A percentile compares a stretch with the other conserved stretches of the same genome.
These are phyloP conservation scores for Trichoderma erinaceum DNA, from an alignment of 495 filamentous ascomycete species.

Conservation along the genomic window DNA sequence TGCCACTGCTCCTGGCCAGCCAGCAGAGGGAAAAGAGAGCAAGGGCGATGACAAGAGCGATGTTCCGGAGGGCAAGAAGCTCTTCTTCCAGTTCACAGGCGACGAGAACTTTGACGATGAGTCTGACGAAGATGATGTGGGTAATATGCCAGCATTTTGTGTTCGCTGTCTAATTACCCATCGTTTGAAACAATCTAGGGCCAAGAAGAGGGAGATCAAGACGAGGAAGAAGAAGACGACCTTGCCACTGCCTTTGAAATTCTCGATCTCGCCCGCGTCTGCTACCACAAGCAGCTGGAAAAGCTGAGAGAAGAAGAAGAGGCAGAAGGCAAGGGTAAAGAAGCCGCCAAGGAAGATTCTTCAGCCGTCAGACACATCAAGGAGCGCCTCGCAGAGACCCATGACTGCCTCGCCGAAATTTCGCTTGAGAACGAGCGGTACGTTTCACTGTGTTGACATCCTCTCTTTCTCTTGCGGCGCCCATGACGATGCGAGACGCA, in stretches of 20 bases:
- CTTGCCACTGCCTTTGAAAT: conserved; percentile 86
- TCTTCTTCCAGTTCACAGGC: conserved; percentile 85
- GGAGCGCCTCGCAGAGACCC: conserved; percentile 81
- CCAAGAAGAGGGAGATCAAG: conserved; percentile 41
- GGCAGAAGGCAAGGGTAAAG: conserved; percentile 50
- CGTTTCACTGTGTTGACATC: not conserved
- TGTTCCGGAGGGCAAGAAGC: conserved; percentile 38
- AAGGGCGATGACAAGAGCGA: conserved; percentile 32
- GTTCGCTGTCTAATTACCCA: conserved; percentile 6
- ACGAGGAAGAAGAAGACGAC: conserved; percentile 82
- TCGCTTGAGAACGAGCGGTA: conserved; percentile 84
- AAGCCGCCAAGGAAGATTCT: conserved; percentile 36
- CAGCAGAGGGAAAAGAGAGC: conserved; percentile 26
- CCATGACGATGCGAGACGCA: not conserved
- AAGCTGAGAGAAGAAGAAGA: conserved; percentile 26
- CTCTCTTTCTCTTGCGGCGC: not conserved
- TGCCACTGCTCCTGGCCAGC: conserved; percentile 32
- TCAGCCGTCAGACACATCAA: conserved; percentile 57
- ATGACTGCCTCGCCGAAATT: conserved; percentile 89
- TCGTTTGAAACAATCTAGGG: conserved; percentile 18
- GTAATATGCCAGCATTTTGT: conserved; percentile 8
- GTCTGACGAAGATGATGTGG: conserved; percentile 55
- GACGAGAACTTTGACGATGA: conserved; percentile 90
- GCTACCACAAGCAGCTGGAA: conserved; percentile 56
- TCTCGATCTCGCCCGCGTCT: conserved; percentile 80